Base-by-base conservation (phyloP, 148 eudicot species). In the Spergularia bocconei region DNA sequence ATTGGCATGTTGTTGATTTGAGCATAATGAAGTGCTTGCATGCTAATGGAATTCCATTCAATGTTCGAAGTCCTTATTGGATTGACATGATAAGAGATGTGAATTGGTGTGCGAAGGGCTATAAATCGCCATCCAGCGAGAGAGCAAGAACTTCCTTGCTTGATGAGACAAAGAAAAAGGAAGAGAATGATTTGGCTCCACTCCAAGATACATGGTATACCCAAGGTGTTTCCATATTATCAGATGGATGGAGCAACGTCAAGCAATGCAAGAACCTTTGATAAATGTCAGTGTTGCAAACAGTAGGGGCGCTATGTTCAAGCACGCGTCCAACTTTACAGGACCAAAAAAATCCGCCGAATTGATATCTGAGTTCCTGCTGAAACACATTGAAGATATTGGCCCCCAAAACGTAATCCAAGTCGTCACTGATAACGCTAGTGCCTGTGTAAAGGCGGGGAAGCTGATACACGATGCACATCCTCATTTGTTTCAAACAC, bases 401-500 rank as follows among this genome's bases (percentile, higher is more conserved):
- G 78, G 74, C 1, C 72, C 73, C 1, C 17, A 39, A 62, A 80
- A 80, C 33, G 72, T 79, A 0, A 7, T 80, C 0, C 79, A 80
- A 80, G 72, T 80, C 4, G 72, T 80, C 4, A 75, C 78, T 7
- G 69, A 79, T 21, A 79, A 79, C 58, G 77, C 73, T 4, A 16
- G 67, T 13, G 73, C 73, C 7, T 66, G 77, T 57, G 76, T 72
- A 52, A 19, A 53, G 11, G 66, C 70, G 0, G 58, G 77, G 17
- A 77, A 67, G 36, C 63, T 58, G 15, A 41, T 81, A 0, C 50
- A 67, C 38, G 51, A 81, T 74, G 64, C 59, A 72, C 52, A 67
- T 13, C 72, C 65, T 14, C 83, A 79, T 60, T 71, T 81, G 5
- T 69, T 69, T 33, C 70, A 64, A 72, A 33, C 70, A 10, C 64